Percentiles rank a stretch among this genome's conserved stretches.
Conservation (phyloP, 768 basidiomycete genomes). For the Xanthoconium stramineum region DNA sequence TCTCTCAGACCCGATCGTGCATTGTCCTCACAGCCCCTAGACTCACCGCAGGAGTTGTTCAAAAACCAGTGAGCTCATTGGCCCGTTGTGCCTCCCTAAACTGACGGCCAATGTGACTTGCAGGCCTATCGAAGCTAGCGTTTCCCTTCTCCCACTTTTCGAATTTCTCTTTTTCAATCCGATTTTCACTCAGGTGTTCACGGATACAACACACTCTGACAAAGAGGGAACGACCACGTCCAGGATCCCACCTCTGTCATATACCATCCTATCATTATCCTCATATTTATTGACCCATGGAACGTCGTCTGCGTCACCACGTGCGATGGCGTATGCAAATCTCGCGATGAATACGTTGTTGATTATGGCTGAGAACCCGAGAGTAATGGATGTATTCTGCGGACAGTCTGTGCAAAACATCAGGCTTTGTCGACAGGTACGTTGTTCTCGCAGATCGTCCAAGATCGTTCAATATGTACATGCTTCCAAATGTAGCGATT, state of each 20-base stretch:
- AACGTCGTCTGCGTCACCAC: constrained; percentile 53
- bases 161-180: constrained; percentile 56
- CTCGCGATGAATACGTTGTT: constrained; percentile 54
- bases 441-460: constrained; percentile 2
- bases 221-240: constrained; percentile 22
- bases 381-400: constrained; percentile 45
- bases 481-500: constrained; percentile 38
- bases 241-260: constrained; percentile 37
- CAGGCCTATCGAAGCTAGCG: constrained; percentile 62
- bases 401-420: constrained; percentile 41
- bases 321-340: constrained; percentile 61
- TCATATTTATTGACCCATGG: constrained; percentile 70
- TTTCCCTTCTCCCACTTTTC: constrained; percentile 56
- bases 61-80: constrained; percentile 47
- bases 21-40: constrained; percentile 42
- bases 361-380: constrained; percentile 46
- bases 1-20: constrained; percentile 56
- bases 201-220: constrained; percentile 33
- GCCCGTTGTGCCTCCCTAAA: neutral
- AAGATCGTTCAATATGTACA: neutral
- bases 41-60: constrained; percentile 51
- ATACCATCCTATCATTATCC: constrained; percentile 53
- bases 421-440: constrained; percentile 62
- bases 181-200: constrained; percentile 46
- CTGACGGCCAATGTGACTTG: neutral